These are phyloP conservation scores for Marsdenia floribunda DNA, from an alignment of 257 asterid species.

Conservation along the genomic window DNA sequence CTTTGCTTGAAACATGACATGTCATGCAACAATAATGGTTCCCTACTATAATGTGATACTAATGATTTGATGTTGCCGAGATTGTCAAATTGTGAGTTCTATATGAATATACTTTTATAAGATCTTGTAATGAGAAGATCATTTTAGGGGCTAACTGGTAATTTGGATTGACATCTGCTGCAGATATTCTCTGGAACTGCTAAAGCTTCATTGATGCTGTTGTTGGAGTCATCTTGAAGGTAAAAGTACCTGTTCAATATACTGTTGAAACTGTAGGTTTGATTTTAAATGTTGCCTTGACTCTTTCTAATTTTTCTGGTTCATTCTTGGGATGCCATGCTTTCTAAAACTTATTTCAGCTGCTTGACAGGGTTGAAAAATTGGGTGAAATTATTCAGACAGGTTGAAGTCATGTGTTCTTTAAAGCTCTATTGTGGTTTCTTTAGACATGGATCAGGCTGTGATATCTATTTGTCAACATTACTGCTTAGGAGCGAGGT, in stretches of 20 bases:
- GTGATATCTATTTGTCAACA: neutral
- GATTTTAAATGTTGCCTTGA: slow-evolving; percentile 7
- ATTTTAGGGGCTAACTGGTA: neutral
- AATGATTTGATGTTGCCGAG: slow-evolving; percentile 85
- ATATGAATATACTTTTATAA: neutral
- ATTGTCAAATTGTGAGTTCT: slow-evolving; percentile 86
- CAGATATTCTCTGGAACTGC: slow-evolving; percentile 90
- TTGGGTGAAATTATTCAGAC: slow-evolving; percentile 72
- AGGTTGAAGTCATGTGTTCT: slow-evolving; percentile 39
- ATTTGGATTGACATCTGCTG: slow-evolving; percentile 7
- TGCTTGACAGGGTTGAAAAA: slow-evolving; percentile 91
- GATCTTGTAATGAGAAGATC: neutral
- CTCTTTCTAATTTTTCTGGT: slow-evolving; percentile 6
- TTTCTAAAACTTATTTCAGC: slow-evolving; percentile 78
- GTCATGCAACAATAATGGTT: too few relatives aligned
- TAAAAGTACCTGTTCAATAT: slow-evolving; percentile 8
- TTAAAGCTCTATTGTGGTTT: neutral
- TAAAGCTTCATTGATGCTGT: slow-evolving; percentile 93
- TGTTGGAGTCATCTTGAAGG: slow-evolving; percentile 75
- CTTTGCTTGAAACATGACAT: too few relatives aligned
- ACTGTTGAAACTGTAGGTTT: neutral
- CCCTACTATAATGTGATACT: too few relatives aligned
- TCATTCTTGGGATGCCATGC: slow-evolving; percentile 72
- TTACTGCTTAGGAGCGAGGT: slow-evolving; percentile 74
- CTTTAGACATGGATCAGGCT: neutral